Base-by-base conservation (phyloP, 108 stramenopile species). In the Discostella stelligeroides region DNA sequence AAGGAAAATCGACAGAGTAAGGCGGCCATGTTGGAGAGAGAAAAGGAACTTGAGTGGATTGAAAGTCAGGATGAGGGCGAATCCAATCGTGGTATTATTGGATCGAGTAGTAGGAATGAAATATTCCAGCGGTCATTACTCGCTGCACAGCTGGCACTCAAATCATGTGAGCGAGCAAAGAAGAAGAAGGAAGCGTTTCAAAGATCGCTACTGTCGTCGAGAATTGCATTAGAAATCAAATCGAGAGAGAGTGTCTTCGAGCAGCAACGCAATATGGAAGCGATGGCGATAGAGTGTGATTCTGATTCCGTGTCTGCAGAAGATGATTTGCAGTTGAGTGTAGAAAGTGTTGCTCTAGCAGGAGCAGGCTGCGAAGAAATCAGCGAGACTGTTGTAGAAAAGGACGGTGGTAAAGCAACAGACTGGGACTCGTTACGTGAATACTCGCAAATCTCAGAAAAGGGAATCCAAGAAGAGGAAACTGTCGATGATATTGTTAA, bases 221-320 rank as follows among this genome's bases (percentile, higher is more conserved):
- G 65, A 39, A 48, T 66, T 37, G 25, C 41, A 7, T 51, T 27
- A n/a, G 53, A 66, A n/a, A 25, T 7, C 2, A 17, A 38, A 39
- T 34, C 29, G 11, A 51, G 40, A 39, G 39, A 54, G 38, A 13
- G 24, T 27, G 39, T 43, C 17, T 40, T 61, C 4, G 24, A 43
- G 20, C 20, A 42, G 39, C 40, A 61, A 24, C 18, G 43, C 21
- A 23, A 25, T 14, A 23, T 43, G 43, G 43, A 43, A 39, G 60
- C 60, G 65, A 75, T 75, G 73, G 73, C 60, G 39, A 75, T 65
- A 53, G 73, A 75, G n/a, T 58, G 42, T 17, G 10, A 40, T 34
- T 60, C 73, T 42, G 73, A 58, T 18, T 66, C 59, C 18, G 45
- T 75, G 60, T 65, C 65, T 18, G 73, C 39, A 24, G 45, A 65